These are phyloP conservation scores for Fusarium transvaalense DNA, from an alignment of 2,329 filamentous ascomycete species.

Conservation along the genomic window DNA sequence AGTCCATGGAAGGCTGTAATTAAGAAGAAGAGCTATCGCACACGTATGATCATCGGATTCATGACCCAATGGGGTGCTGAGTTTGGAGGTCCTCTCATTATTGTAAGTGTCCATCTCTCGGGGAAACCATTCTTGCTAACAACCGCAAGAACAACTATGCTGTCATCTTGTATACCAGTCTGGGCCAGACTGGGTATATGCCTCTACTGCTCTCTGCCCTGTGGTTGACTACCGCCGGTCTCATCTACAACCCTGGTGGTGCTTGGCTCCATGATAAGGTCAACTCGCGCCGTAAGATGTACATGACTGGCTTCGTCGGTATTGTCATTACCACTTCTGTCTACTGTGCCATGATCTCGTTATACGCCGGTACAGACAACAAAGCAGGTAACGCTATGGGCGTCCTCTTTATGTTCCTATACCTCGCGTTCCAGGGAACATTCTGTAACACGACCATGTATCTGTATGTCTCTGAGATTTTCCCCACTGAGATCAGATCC, in stretches of 20 bases:
- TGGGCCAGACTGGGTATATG: constrained; percentile 57
- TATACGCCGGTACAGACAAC: constrained; percentile 53
- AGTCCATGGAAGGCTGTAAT: constrained; percentile 60
- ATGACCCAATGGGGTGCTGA: constrained; percentile 66
- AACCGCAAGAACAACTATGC: constrained; percentile 56
- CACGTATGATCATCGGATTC: constrained; percentile 65
- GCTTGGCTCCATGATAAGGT: constrained; percentile 63
- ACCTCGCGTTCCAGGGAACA: constrained; percentile 63
- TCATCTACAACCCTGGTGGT: constrained; percentile 63
- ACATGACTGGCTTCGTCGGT: constrained; percentile 56
- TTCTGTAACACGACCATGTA: constrained; percentile 58
- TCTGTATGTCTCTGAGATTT: constrained; percentile 55
- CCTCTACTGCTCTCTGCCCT: constrained; percentile 56
- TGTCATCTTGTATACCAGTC: constrained; percentile 55
- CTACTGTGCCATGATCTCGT: constrained; percentile 54
- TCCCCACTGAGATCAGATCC: constrained; percentile 62
- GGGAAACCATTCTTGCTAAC: background rate
- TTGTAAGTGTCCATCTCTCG: constrained; percentile 51
- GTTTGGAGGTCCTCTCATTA: constrained; percentile 65
- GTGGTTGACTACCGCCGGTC: constrained; percentile 60
- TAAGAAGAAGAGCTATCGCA: constrained; percentile 62
- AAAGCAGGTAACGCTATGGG: constrained; percentile 56
- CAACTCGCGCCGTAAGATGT: constrained; percentile 61
- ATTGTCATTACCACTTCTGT: constrained; percentile 54
- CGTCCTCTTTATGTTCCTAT: constrained; percentile 60